phyloP scores from a whole-genome alignment of 257 asterid species.

The Solanum virginianum region DNA sequence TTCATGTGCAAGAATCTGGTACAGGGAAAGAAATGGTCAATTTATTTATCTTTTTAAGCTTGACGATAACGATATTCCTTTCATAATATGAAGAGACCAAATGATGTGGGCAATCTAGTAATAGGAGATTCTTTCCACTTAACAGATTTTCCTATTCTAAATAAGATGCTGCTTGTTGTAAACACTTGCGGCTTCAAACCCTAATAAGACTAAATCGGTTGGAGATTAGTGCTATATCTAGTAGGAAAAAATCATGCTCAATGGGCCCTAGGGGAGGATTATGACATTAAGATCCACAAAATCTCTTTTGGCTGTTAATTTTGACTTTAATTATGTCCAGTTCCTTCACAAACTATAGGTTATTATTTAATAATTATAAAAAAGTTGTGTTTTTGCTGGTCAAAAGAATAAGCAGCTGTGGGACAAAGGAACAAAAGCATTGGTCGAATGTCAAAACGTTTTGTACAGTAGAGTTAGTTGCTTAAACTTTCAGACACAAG shows the following conservation, averaged over 20 bases:
- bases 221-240: conserved; percentile 23
- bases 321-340: background rate
- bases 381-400: conserved; percentile 1
- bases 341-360: background rate
- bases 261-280: conserved; percentile 12
- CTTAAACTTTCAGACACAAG: conserved; percentile 2
- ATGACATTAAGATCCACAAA: conserved; percentile 11
- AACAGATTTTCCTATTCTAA: conserved; percentile 1
- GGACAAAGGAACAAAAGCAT: conserved; percentile 4
- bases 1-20: background rate
- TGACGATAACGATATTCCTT: conserved; percentile 13
- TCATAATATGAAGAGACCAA: conserved; percentile 26
- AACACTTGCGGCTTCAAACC: background rate
- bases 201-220: conserved; percentile 13
- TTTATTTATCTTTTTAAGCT: conserved; percentile 1
- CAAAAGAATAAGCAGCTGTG: conserved; percentile 14
- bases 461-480: conserved; percentile 12
- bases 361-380: background rate
- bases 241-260: conserved; percentile 12
- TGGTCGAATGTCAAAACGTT: conserved; percentile 13
- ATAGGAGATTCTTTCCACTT: conserved; percentile 23
- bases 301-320: conserved; percentile 4
- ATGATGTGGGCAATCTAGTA: conserved; percentile 32
- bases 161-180: conserved; percentile 1
- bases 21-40: conserved; percentile 14